A percentile compares a stretch with the other conserved stretches of the same genome.
Evolutionary conservation across 768 basidiomycete species (phyloP).

Genomic region (Mycena indigotica): DNA sequence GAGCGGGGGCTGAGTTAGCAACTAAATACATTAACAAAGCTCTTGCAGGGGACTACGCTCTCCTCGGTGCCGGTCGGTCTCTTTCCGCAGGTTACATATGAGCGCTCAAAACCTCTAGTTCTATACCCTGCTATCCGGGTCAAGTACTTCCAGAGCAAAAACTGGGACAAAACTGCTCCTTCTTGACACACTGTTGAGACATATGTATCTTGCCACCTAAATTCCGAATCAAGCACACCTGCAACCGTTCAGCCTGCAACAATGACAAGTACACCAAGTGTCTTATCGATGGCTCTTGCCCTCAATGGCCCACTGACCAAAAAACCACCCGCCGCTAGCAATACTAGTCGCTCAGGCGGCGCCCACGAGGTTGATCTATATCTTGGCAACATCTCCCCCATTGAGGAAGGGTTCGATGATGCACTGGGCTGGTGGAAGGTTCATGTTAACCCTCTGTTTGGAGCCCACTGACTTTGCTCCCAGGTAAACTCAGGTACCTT

Average conservation of each 20-base stretch:
- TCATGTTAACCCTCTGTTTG: background rate
- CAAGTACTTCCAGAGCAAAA: constrained; percentile 6
- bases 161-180: no score
- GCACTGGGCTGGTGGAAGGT: constrained; percentile 12
- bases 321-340: constrained; percentile 2
- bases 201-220: no score
- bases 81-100: no score
- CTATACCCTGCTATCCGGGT: constrained; percentile 12
- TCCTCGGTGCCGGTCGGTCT: constrained; percentile 17
- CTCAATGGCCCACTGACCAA: background rate
- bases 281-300: background rate
- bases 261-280: background rate
- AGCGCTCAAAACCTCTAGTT: no score
- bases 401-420: constrained; percentile 2
- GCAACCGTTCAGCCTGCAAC: background rate
- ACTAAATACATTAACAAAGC: constrained; percentile 18
- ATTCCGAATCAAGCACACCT: constrained; percentile 3
- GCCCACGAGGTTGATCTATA: constrained; percentile 5
- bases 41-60: constrained; percentile 11
- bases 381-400: constrained; percentile 8
- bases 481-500: constrained; percentile 7
- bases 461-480: background rate
- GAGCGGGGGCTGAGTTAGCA: constrained; percentile 4
- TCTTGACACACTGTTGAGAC: no score
- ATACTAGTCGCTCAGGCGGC: background rate